phyloP scores from a whole-genome alignment of 495 filamentous ascomycete species.

The Penicillium canescens region DNA sequence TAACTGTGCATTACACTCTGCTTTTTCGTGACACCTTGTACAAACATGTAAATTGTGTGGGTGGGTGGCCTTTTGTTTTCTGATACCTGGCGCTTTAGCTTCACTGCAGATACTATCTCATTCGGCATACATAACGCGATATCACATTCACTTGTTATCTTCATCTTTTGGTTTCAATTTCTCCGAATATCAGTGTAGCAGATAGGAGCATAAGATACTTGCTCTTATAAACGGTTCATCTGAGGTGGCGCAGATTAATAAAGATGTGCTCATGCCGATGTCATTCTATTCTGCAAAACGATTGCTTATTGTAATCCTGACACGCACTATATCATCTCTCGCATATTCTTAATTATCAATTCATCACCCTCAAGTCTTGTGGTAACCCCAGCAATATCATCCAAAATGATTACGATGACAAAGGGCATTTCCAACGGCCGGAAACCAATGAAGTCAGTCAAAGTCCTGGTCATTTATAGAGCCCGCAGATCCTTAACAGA shows the following conservation, averaged over 20 bases:
- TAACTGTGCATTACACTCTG: neutral
- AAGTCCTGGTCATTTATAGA: neutral
- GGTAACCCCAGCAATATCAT: neutral
- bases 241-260: too few species aligned
- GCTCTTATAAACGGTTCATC: too few species aligned
- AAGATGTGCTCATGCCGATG: constrained; percentile 1
- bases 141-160: neutral
- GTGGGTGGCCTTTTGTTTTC: neutral
- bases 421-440: neutral
- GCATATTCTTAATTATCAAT: too few species aligned
- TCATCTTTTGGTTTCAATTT: neutral
- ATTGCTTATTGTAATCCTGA: neutral
- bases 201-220: too few species aligned
- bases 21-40: neutral
- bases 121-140: neutral
- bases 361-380: too few species aligned
- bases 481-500: neutral
- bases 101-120: neutral
- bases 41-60: neutral
- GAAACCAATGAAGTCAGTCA: constrained; percentile 5
- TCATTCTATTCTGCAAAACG: neutral
- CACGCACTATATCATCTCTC: neutral
- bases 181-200: too few species aligned
- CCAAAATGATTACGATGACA: neutral
- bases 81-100: neutral